phyloP scores from a whole-genome alignment of 2,329 filamentous ascomycete genomes.

The Hortaea werneckii region DNA sequence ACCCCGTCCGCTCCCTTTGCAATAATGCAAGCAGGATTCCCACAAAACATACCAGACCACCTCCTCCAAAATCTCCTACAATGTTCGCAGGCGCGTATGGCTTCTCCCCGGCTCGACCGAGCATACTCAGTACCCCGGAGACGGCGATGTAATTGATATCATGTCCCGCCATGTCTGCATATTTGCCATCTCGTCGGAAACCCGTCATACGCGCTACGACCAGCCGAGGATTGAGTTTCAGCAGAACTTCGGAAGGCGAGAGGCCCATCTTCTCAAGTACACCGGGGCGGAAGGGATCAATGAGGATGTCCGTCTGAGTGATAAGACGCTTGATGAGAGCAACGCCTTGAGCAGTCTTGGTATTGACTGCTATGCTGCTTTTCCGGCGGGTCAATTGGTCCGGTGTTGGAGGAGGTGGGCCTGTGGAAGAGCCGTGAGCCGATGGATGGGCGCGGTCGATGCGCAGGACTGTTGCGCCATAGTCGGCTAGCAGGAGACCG shows the following conservation, averaged over 20 bases:
- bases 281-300: conserved; percentile 88
- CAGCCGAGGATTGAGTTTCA: conserved; percentile 59
- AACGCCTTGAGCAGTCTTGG: conserved; percentile 57
- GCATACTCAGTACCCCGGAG: conserved; percentile 64
- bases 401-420: conserved; percentile 36
- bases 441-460: conserved; percentile 55
- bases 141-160: conserved; percentile 96
- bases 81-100: conserved; percentile 77
- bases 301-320: conserved; percentile 60
- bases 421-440: conserved; percentile 23
- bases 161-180: conserved; percentile 80
- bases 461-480: conserved; percentile 77
- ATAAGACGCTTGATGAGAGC: conserved; percentile 58
- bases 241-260: conserved; percentile 55
- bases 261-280: conserved; percentile 79
- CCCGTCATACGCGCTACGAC: conserved; percentile 82
- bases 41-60: conserved; percentile 70
- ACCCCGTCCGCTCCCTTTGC: conserved; percentile 51
- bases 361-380: conserved; percentile 65
- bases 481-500: conserved; percentile 79
- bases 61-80: conserved; percentile 83
- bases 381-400: conserved; percentile 78
- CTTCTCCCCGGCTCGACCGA: conserved; percentile 59
- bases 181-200: conserved; percentile 78
- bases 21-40: conserved; percentile 75